Conservation (phyloP, 257 asterid species). For the Verbascum thapsus region DNA sequence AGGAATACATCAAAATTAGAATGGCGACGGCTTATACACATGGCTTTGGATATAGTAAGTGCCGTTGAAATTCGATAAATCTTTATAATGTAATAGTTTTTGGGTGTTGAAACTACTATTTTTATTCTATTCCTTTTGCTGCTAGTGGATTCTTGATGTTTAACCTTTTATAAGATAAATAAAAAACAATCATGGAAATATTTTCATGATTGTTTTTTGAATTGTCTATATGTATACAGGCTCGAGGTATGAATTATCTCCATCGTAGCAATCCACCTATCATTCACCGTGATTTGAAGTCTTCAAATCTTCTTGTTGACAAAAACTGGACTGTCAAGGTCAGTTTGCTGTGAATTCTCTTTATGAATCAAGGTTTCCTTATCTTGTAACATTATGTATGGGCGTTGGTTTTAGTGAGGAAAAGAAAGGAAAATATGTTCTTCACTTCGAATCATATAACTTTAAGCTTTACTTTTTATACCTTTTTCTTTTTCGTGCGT, state of each 20-base stretch:
- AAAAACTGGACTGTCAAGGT: conserved; percentile 99
- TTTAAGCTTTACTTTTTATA: too few species aligned
- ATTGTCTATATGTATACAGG: conserved; percentile 48
- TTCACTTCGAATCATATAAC: too few species aligned
- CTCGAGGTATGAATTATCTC: conserved; percentile 94
- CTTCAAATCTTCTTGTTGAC: conserved; percentile 98
- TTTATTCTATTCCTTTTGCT: conserved; percentile 22
- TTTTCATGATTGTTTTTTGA: conserved; percentile 2
- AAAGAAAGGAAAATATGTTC: too few species aligned
- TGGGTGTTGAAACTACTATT: too few species aligned
- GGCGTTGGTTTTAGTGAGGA: too few species aligned
- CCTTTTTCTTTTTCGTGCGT: too few species aligned
- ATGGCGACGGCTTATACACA: conserved; percentile 80
- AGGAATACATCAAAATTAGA: conserved; percentile 73
- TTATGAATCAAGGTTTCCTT: background rate
- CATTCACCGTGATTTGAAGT: conserved; percentile 88
- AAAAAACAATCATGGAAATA: background rate
- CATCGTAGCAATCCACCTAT: conserved; percentile 90
- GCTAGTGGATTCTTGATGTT: conserved; percentile 9
- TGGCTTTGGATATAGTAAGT: conserved; percentile 95
- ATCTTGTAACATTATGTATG: background rate
- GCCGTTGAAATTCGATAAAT: conserved; percentile 24
- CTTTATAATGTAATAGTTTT: conserved; percentile 11
- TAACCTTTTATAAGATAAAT: background rate
- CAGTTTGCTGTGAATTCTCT: conserved; percentile 21